Conservation (phyloP, 306 rosid genomes). For the Quercus rubra region DNA sequence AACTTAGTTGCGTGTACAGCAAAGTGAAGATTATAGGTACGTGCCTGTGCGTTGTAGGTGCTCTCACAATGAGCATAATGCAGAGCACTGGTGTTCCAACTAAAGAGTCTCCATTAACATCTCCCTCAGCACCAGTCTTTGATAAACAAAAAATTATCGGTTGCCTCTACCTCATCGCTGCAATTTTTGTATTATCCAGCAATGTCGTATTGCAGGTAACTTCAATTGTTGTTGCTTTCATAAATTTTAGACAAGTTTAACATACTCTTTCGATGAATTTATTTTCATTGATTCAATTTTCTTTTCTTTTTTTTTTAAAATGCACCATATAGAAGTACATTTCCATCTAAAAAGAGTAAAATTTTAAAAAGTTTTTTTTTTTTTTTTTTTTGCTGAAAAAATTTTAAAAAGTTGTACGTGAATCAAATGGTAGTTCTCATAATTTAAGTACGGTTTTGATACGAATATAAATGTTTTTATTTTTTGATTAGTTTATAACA, state of each 20-base stretch:
- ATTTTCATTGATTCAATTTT: too few species aligned
- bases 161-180: conserved; percentile 61
- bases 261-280: too few species aligned
- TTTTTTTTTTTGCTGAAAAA: too few species aligned
- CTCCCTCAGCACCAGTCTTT: conserved; percentile 25
- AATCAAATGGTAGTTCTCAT: too few species aligned
- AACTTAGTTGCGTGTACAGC: conserved; percentile 53
- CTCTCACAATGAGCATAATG: conserved; percentile 71
- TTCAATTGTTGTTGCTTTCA: not conserved
- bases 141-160: conserved; percentile 64
- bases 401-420: too few species aligned
- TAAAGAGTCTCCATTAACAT: not conserved
- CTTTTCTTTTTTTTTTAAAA: too few species aligned
- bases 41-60: conserved; percentile 68
- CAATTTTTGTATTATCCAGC: conserved; percentile 58
- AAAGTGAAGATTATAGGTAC: conserved; percentile 77
- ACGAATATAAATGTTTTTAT: not conserved
- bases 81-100: conserved; percentile 40
- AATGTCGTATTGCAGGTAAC: conserved; percentile 67
- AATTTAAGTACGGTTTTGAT: too few species aligned
- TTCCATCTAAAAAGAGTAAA: too few species aligned
- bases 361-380: too few species aligned
- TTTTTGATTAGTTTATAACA: not conserved
- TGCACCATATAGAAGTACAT: too few species aligned
- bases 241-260: too few species aligned